Percentiles rank a stretch among this genome's conserved stretches.
Conservation (phyloP, 2,329 filamentous ascomycete genomes). For the Seiridium cupressi region DNA sequence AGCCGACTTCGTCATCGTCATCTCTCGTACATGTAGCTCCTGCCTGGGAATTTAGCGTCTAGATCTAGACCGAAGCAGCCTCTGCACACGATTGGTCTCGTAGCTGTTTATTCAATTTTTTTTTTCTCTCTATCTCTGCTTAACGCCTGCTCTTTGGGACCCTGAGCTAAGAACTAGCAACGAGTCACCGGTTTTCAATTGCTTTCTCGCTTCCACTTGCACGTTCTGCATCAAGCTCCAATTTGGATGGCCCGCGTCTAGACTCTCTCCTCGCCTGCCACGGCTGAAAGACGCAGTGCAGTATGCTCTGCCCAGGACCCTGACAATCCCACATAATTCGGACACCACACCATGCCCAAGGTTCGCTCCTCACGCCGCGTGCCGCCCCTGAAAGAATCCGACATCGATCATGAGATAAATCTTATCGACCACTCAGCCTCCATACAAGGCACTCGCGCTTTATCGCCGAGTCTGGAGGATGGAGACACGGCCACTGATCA, state of each 20-base stretch:
- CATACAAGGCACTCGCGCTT: conserved; percentile 13
- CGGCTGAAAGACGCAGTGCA: not conserved
- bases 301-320: not conserved
- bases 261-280: not conserved
- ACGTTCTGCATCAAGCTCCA: not conserved
- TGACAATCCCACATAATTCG: not conserved
- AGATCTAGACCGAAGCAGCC: not conserved
- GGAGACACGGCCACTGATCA: conserved; percentile 13
- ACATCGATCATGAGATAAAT: conserved; percentile 70
- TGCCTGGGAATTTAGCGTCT: conserved; percentile 1
- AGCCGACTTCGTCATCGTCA: conserved; percentile 6
- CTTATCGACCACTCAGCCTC: conserved; percentile 56
- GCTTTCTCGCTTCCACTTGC: not conserved
- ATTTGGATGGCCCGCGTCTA: not conserved
- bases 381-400: conserved; percentile 52
- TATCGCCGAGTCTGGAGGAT: conserved; percentile 5
- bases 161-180: not conserved
- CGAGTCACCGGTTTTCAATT: not conserved
- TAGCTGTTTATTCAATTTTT: not conserved
- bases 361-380: conserved; percentile 54
- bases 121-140: not conserved
- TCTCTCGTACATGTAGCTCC: not conserved
- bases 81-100: too few species aligned
- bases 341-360: conserved; percentile 31
- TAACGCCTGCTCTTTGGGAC: not conserved